Evolutionary conservation across 192 early-diverging fungal genomes (phyloP).

Genomic region (Coemansia sp.): DNA sequence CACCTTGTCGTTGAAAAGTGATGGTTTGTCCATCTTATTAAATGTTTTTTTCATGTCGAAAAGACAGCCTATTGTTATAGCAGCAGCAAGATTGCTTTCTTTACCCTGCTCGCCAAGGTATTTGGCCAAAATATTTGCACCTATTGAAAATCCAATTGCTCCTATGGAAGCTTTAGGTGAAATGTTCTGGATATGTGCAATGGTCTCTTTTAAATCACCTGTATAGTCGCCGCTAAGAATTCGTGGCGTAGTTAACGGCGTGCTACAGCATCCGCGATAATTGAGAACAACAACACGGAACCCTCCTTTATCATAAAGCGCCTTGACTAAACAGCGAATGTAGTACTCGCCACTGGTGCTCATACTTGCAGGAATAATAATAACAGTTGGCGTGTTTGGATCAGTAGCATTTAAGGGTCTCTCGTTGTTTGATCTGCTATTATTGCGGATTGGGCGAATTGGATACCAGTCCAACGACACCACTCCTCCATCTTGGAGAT

Average conservation of each 20-base stretch:
- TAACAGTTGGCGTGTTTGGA: slow-evolving; percentile 9
- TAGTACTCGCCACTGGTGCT: slow-evolving; percentile 20
- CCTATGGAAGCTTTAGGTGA: background rate
- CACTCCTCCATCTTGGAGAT: slow-evolving; percentile 6
- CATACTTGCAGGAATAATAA: slow-evolving; percentile 6
- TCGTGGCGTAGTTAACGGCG: background rate
- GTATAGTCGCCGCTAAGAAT: slow-evolving; percentile 7
- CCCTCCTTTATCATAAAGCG: background rate
- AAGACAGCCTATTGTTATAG: slow-evolving; percentile 14
- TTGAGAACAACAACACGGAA: slow-evolving; percentile 14
- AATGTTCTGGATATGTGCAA: background rate
- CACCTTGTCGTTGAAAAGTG: slow-evolving; percentile 10
- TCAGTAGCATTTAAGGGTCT: background rate
- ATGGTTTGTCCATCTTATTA: slow-evolving; percentile 3
- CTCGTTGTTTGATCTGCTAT: background rate
- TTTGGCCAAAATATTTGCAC: background rate
- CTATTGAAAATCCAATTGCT: background rate
- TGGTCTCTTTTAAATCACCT: slow-evolving; percentile 7
- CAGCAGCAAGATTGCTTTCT: slow-evolving; percentile 6
- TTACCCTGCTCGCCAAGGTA: background rate
- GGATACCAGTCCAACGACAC: slow-evolving; percentile 29
- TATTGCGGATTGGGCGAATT: background rate
- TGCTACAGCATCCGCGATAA: slow-evolving; percentile 14
- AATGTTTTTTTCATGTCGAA: slow-evolving; percentile 3
- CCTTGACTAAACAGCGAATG: slow-evolving; percentile 13